Evolutionary conservation across 306 rosid genomes (phyloP), one percentile per base, ranked within the genome.

Genomic region (Castanea mollissima): DNA sequence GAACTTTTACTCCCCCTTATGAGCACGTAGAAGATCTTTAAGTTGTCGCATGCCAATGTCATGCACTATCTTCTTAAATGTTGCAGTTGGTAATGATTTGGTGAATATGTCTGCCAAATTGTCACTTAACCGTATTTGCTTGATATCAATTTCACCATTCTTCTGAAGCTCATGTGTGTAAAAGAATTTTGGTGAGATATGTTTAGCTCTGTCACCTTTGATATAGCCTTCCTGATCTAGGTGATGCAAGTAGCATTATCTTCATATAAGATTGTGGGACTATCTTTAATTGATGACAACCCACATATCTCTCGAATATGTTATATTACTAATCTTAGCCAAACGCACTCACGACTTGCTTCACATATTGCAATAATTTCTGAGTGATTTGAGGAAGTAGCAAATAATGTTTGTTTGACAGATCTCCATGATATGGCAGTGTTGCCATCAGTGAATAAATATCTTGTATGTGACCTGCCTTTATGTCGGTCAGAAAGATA

Each of bases 401-500:
- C 1, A 3, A 3, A 0, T n/a, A 79, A 9, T 1, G 16, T 63
- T 54, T 63, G 68, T 14, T 62, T 79, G 2, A 14, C 20, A 12
- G 46, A 79, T 3, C 25, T 2, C 55, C 56, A 73, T 19, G 56
- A 79, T 27, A 72, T 62, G 14, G 19, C 4, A 0, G 0, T 41
- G 4, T 20, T 27, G 2, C 34, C 65, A 54, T 15, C 32, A 12
- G 46, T 79, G 11, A 71, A 79, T 4, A 72, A 2, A 27, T 67
- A 51, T 18, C 49, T 20, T 4, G 19, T n/a, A 1, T 78, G 65
- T 16, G 67, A 79, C 15, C 3, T 0, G 1, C 18, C 74, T 54
- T 73, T 64, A 63, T 73, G 74, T 31, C 35, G 49, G 51, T 73
- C 6, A n/a, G 16, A 79, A 4, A 71, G 31, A 60, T 71, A 72